phyloP scores from a whole-genome alignment of 2,329 filamentous ascomycete genomes.

The Colletotrichum somersetense region DNA sequence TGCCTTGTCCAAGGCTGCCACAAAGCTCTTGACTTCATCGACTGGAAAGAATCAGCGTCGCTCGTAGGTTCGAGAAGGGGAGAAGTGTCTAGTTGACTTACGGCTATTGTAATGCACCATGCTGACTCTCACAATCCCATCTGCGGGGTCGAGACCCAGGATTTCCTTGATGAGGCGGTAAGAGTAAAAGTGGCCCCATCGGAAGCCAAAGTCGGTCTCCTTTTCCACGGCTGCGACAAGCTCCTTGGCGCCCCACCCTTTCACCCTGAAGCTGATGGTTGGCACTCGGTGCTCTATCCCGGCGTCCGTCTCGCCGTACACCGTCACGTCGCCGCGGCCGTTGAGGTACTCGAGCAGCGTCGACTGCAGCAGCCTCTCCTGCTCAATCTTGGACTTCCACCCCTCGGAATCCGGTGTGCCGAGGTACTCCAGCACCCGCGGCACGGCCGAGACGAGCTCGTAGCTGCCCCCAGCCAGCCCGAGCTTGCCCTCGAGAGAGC shows the following conservation, averaged over 20 bases:
- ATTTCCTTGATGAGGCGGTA: conserved; percentile 72
- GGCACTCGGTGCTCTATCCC: conserved; percentile 67
- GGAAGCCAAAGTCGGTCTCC: conserved; percentile 69
- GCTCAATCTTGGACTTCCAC: conserved; percentile 66
- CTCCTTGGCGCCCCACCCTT: conserved; percentile 66
- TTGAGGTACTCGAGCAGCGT: conserved; percentile 71
- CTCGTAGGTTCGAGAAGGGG: background rate
- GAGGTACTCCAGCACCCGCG: conserved; percentile 73
- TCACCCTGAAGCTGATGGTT: conserved; percentile 75
- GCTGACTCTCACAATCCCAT: conserved; percentile 78
- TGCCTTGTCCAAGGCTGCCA: conserved; percentile 65
- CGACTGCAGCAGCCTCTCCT: conserved; percentile 72
- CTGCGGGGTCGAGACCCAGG: conserved; percentile 64
- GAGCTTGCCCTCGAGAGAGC: conserved; percentile 74
- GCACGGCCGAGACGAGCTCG: conserved; percentile 74
- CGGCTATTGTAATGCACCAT: conserved; percentile 80
- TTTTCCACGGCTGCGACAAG: conserved; percentile 74
- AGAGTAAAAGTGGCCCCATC: conserved; percentile 78
- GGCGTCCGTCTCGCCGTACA: conserved; percentile 68
- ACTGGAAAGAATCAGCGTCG: conserved; percentile 52
- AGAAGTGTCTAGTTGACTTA: conserved; percentile 53
- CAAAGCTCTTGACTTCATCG: conserved; percentile 67
- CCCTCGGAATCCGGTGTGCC: conserved; percentile 51
- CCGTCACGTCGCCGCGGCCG: conserved; percentile 63
- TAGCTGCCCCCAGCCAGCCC: conserved; percentile 78